Evolutionary conservation across 768 basidiomycete species (phyloP).

Genomic region (Panaeolus papilionaceus): DNA sequence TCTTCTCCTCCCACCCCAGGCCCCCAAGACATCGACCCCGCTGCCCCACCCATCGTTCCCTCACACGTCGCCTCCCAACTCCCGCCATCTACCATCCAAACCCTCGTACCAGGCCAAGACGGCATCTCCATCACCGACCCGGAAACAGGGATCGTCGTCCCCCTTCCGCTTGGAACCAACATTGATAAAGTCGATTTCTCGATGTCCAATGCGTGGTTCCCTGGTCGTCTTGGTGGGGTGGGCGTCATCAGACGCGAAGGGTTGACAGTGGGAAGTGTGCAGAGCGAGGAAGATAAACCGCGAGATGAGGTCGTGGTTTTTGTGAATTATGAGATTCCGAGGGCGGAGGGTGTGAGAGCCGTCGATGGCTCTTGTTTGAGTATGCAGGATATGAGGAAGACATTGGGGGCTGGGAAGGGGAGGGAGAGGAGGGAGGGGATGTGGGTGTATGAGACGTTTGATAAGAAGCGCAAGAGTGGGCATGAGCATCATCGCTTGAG

Average conservation of each 20-base stretch:
- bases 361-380: not conserved
- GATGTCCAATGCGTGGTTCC: constrained; percentile 49
- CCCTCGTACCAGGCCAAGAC: not conserved
- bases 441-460: constrained; percentile 49
- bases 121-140: not conserved
- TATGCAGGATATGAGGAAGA: not conserved
- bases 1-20: not conserved
- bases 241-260: constrained; percentile 19
- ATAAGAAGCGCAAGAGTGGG: constrained; percentile 40
- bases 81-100: not conserved
- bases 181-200: constrained; percentile 31
- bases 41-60: constrained; percentile 1
- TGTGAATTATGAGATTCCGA: constrained; percentile 16
- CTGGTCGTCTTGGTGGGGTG: constrained; percentile 34
- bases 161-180: constrained; percentile 8
- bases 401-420: constrained; percentile 12
- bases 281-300: constrained; percentile 6
- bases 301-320: not conserved
- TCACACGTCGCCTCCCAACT: constrained; percentile 1
- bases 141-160: not conserved
- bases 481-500: constrained; percentile 39
- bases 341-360: constrained; percentile 1
- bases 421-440: not conserved
- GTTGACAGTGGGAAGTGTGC: not conserved
- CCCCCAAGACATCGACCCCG: not conserved